Evolutionary conservation across 257 asterid genomes (phyloP), one percentile per base, ranked within the genome.

Genomic region (Primulina huaijiensis): DNA sequence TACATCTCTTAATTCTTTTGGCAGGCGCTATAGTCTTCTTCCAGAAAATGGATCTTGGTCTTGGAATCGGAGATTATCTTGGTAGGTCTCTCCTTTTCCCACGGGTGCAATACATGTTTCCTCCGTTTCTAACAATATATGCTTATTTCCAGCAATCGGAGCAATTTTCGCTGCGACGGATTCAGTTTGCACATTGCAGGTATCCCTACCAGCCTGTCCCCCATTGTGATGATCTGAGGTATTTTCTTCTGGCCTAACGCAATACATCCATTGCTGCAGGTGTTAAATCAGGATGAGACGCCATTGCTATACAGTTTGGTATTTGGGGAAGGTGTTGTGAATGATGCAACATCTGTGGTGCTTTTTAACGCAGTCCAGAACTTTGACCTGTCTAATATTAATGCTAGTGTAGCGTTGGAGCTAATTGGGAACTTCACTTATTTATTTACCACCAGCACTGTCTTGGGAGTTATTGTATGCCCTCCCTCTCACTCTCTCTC

Each of bases 131-230:
- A 75, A 71, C 65, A 30, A 56, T 33, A 66, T 60, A 61, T 58
- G 64, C 46, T 76, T 66, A 21, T 86, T 60, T 79, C 65, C 85
- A 94, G 99, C 99, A 58, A 81, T 91, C 65, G 99, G 99, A 84
- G 92, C 99, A 67, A 91, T 94, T 70, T 94, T 94, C 67, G 90
- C 99, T 34, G 99, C 99, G 27, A 94, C 99, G 55, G 99, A 94
- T 83, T 94, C 99, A 64, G 99, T 94, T 55, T 94, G 99, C 92
- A 94, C 99, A n/a, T 81, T 94, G 82, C 99, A 94, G 90, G 99
- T 89, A 78, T 66, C 70, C 69, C 50, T 68, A 72, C 38, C 62
- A 16, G 35, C 60, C 7, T 71, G 25, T 19, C 30, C 63, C 33
- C 57, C 52, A 62, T 35, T 63, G 38, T 34, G 55, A 46, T 60